Evolutionary conservation across 306 rosid species (phyloP), one percentile per base, ranked within the genome.

Genomic region (Prunus dulcis): DNA sequence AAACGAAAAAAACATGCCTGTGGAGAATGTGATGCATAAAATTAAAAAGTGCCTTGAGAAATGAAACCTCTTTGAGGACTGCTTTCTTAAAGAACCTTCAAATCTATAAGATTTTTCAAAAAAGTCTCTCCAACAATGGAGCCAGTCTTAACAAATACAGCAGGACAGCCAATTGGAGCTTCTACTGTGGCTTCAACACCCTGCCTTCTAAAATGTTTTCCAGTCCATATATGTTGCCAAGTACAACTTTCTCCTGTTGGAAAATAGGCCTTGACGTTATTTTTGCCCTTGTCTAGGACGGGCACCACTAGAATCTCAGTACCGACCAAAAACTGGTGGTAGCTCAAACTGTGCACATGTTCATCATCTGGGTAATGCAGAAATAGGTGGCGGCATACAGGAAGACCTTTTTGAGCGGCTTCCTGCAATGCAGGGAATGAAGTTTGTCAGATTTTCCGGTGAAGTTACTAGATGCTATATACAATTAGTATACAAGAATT

Each of bases 141-240:
- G 71, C 92, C 97, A 50, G 76, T 85, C 84, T 89, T 94, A 30
- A 89, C 78, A 82, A 94, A 94, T 34, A 90, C 93, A 71, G 93
- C 94, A 57, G 98, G 98, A 55, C 74, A 82, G 65, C 96, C 96
- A 72, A 94, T 81, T 56, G 89, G 93, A 75, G 97, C 89, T 70
- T 92, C 95, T 71, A 94, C 69, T 79, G 88, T 89, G 70, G 82
- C 81, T 83, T 90, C 92, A 65, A 79, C 77, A 65, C 98, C 98
- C 79, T 81, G 86, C 71, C 76, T 81, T 38, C 85, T 73, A 71
- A 85, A 88, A 3, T 85, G 69, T 80, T 90, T 81, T 78, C 97
- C 96, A 27, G 91, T 90, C 98, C 97, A 92, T 32, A 95, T 82
- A 78, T 95, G 97, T 76, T 82, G 74, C 98, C 98, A 95, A 63